Evolutionary conservation across 768 basidiomycete species (phyloP), one percentile per base, ranked within the genome.

Genomic region (Chalciporus pseudorubinellus): DNA sequence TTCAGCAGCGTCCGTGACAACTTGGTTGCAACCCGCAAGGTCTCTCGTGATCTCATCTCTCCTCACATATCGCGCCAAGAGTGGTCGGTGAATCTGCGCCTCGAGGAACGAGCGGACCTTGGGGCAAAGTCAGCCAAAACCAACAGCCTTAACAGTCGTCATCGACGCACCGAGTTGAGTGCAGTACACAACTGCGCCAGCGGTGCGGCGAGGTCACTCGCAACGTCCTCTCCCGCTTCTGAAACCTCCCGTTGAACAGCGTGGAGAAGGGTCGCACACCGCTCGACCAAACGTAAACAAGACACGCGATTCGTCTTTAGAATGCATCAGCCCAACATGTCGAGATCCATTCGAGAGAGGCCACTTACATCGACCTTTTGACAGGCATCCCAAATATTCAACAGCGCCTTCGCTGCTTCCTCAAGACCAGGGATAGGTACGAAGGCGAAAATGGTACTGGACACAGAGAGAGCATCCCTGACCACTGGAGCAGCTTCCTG

Each of bases 41-140:
- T 79, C 76, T 3, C 72, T 69, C 14, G 76, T 62, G 24, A 84
- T 84, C 55, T 91, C 87, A 34, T 87, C 84, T 39, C 87, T 79
- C 62, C 83, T 83, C 34, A 92, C 74, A 61, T 88, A 92, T 4
- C 88, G 77, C 66, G 89, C 88, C 55, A 92, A 68, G 70, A 90
- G 92, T 0, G 89, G 85, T 2, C 87, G 72, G 38, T 79, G 58
- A n/a, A 74, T 71, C 56, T 89, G 83, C 56, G 81, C 83, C 48
- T 74, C 60, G 22, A 89, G 73, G 56, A 90, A 78, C 2, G 61
- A 56, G 36, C 73, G 70, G 4, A 88, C 77, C 78, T 79, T 41
- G 24, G 47, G 24, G 38, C 5, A 14, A 42, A 4, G 4, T 55
- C 18, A 53, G 40, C 31, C 24, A 14, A 18, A 4, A 16, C 28